Conservation (phyloP, 1,284 basidiomycete species). For the Laetiporus sulphureus region DNA sequence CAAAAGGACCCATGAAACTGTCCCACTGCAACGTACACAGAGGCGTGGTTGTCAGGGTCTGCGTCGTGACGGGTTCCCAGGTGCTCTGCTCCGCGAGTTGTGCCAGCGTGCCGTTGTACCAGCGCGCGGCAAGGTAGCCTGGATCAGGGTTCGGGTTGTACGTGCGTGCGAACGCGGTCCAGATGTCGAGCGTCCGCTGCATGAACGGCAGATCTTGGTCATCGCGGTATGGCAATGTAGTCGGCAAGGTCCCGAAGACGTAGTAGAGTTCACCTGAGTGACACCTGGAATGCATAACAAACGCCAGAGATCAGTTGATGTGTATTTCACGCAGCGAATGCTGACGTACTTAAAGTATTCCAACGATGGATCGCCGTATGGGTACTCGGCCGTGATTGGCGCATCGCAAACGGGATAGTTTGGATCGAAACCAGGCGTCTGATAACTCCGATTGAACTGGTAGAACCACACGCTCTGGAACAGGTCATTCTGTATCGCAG, state of each 20-base stretch:
- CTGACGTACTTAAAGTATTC: conserved; percentile 27
- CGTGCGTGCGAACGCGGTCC: conserved; percentile 33
- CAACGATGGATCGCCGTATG: conserved; percentile 26
- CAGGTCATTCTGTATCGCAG: conserved; percentile 26
- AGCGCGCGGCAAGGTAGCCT: conserved; percentile 28
- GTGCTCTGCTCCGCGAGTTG: conserved; percentile 16
- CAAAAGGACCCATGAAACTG: conserved; percentile 21
- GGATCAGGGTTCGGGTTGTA: conserved; percentile 34
- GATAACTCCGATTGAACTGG: conserved; percentile 33
- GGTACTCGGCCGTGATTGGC: conserved; percentile 25
- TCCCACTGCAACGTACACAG: conserved; percentile 21
- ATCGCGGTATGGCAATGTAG: conserved; percentile 30
- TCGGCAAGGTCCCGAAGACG: conserved; percentile 29
- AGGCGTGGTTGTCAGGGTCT: conserved; percentile 14
- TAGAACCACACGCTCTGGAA: conserved; percentile 29
- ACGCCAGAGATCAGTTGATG: no score
- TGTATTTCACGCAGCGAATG: no score
- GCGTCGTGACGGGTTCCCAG: conserved; percentile 21
- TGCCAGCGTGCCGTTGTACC: conserved; percentile 18
- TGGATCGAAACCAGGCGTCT: conserved; percentile 29
- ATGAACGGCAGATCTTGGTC: conserved; percentile 30
- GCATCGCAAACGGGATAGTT: conserved; percentile 31
- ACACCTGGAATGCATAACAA: conserved; percentile 2
- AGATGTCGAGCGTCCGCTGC: conserved; percentile 30
- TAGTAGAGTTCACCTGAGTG: conserved; percentile 35